phyloP scores from a whole-genome alignment of 2,329 filamentous ascomycete genomes.

The Alternaria dauci region DNA sequence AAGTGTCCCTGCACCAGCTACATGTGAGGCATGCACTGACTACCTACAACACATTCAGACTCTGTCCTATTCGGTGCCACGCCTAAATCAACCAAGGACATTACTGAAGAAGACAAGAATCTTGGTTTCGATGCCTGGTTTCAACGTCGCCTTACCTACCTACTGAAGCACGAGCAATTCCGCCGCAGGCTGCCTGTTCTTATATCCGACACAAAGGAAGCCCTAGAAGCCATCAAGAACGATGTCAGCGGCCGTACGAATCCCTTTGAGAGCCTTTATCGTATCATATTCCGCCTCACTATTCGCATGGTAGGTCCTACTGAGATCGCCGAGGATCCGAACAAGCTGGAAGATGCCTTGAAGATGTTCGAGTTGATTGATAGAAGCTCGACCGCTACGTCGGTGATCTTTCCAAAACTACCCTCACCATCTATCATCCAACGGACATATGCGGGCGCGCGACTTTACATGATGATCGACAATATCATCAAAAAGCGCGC shows the following conservation, averaged over 20 bases:
- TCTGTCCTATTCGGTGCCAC: slow-evolving; percentile 39
- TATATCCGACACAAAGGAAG: slow-evolving; percentile 51
- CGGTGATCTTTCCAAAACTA: slow-evolving; percentile 64
- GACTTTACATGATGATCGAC: slow-evolving; percentile 60
- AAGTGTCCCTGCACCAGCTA: background rate
- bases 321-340: slow-evolving; percentile 61
- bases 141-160: slow-evolving; percentile 26
- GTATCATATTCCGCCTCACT: slow-evolving; percentile 64
- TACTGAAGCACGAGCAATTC: slow-evolving; percentile 42
- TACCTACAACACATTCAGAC: slow-evolving; percentile 10
- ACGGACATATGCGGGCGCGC: slow-evolving; percentile 56
- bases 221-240: slow-evolving; percentile 51
- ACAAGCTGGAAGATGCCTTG: slow-evolving; percentile 55
- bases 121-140: slow-evolving; percentile 33
- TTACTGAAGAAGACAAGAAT: slow-evolving; percentile 18
- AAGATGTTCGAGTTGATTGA: slow-evolving; percentile 60
- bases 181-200: slow-evolving; percentile 52
- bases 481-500: slow-evolving; percentile 58
- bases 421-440: slow-evolving; percentile 56
- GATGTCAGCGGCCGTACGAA: slow-evolving; percentile 54
- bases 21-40: background rate
- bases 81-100: slow-evolving; percentile 19
- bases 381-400: slow-evolving; percentile 51
- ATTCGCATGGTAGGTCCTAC: slow-evolving; percentile 64
- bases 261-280: slow-evolving; percentile 64